Conservation (phyloP, 202 grass and related monocot species). For the Musa balbisiana region DNA sequence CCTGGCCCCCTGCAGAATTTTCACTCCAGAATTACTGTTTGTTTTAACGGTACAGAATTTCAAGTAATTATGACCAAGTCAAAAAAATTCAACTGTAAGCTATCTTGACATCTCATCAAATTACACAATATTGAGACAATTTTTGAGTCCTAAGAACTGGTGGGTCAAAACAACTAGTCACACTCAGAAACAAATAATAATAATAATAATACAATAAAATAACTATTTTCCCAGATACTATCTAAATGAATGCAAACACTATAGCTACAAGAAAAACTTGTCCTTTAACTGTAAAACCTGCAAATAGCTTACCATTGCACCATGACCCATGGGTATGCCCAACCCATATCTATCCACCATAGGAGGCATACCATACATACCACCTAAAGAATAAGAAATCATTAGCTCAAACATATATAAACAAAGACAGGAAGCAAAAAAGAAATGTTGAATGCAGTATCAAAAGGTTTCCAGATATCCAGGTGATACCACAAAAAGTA, state of each 20-base stretch:
- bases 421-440: not conserved
- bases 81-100: too few relatives aligned
- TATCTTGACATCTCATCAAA: too few relatives aligned
- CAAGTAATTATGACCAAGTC: too few relatives aligned
- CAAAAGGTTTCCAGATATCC: not conserved
- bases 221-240: too few relatives aligned
- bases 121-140: not conserved
- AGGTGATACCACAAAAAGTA: not conserved
- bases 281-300: not conserved
- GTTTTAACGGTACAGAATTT: too few relatives aligned
- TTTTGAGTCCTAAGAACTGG: not conserved
- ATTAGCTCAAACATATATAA: not conserved
- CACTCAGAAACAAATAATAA: not conserved
- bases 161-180: not conserved
- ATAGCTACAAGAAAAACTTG: too few relatives aligned
- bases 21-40: slow-evolving; percentile 5
- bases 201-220: too few relatives aligned
- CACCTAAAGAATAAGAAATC: slow-evolving; percentile 39
- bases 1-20: slow-evolving; percentile 36
- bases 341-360: slow-evolving; percentile 63
- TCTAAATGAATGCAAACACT: too few relatives aligned
- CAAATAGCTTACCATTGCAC: slow-evolving; percentile 49
- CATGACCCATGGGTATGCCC: slow-evolving; percentile 37
- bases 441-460: not conserved
- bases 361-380: slow-evolving; percentile 62